Conservation (phyloP, 208 protist species). For the Hexamita inflata region DNA sequence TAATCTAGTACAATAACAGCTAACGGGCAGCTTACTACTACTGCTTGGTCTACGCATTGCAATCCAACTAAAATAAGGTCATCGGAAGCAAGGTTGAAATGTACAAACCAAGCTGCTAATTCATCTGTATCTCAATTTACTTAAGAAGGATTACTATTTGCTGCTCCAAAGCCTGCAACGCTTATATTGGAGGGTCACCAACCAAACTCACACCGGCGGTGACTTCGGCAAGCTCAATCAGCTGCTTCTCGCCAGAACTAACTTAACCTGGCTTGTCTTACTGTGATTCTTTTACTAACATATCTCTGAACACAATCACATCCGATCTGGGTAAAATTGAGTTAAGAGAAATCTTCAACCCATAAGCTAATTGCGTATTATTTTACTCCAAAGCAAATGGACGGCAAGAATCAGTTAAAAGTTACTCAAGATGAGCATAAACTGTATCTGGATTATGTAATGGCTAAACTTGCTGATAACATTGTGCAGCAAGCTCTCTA, state of each 20-base stretch:
- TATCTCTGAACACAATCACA: slow-evolving; percentile 21
- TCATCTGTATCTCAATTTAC: not conserved
- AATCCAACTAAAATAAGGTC: not conserved
- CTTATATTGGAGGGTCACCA: slow-evolving; percentile 13
- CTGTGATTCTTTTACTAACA: slow-evolving; percentile 4
- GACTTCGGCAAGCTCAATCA: slow-evolving; percentile 2
- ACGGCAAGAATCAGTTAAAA: too few species aligned
- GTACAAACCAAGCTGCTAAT: not conserved
- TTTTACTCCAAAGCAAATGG: too few species aligned
- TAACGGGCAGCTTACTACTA: not conserved
- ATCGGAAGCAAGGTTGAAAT: not conserved
- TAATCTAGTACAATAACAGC: slow-evolving; percentile 11
- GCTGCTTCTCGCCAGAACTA: not conserved
- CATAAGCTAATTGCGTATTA: too few species aligned
- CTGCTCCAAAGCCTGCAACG: not conserved
- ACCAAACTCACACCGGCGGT: slow-evolving; percentile 1
- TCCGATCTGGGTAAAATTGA: slow-evolving; percentile 9
- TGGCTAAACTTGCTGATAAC: too few species aligned
- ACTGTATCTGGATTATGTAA: too few species aligned
- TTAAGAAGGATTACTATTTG: not conserved
- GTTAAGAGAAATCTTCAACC: slow-evolving; percentile 16
- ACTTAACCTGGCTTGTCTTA: not conserved
- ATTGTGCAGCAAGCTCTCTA: too few species aligned
- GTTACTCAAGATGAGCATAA: too few species aligned
- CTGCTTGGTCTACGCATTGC: not conserved